These are phyloP conservation scores for Phytophthora melonis DNA, from an alignment of 352 stramenopile species.

Conservation along the genomic window DNA sequence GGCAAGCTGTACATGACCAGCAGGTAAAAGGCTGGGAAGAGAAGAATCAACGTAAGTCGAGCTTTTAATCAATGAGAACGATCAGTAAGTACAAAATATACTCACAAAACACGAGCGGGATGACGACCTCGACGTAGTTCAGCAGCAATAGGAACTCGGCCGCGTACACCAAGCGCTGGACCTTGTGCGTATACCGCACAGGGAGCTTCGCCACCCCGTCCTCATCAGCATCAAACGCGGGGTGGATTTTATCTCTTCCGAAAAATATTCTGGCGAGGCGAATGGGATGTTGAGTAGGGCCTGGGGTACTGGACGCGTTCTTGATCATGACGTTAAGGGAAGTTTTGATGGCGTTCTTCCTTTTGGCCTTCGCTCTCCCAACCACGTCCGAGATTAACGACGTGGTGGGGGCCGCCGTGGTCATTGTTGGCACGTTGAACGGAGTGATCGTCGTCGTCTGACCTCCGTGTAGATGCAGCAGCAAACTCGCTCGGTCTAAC, in stretches of 20 bases:
- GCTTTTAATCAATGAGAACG: not conserved
- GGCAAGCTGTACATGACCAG: not conserved
- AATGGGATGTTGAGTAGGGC: not conserved
- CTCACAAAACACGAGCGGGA: constrained; percentile 5
- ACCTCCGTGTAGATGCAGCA: not conserved
- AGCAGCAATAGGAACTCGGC: not conserved
- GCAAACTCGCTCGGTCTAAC: constrained; percentile 1
- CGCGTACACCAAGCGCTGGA: constrained; percentile 1
- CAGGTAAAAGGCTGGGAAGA: not conserved
- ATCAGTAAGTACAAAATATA: not conserved
- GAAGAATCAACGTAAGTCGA: not conserved
- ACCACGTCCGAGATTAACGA: not conserved
- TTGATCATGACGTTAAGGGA: not conserved
- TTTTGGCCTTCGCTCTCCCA: not conserved
- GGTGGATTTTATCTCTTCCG: not conserved
- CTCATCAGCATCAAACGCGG: not conserved
- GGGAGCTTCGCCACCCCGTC: not conserved
- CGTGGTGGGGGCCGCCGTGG: not conserved
- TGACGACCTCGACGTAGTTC: not conserved
- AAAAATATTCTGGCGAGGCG: not conserved
- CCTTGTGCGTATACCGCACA: not conserved
- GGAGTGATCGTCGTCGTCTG: not conserved
- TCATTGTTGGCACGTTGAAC: not conserved
- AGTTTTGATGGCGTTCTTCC: not conserved
- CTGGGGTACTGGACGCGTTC: not conserved